Conservation (phyloP, 805 yeast genomes). For the Spathaspora sp. region DNA sequence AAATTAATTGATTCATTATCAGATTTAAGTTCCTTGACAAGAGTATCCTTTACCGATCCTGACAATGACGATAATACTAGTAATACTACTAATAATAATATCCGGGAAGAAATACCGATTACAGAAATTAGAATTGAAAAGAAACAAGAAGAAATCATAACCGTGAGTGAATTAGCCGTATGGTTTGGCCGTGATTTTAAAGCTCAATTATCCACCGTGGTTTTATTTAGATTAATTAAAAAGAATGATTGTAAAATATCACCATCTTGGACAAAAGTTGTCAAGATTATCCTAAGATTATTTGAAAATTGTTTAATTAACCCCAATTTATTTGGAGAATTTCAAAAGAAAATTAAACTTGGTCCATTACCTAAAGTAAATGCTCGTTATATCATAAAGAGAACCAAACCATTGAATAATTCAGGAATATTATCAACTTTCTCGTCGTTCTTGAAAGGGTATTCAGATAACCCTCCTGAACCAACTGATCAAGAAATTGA, state of each 20-base stretch:
- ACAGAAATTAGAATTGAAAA: constrained; percentile 49
- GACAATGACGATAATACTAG: constrained; percentile 16
- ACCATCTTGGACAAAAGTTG: constrained; percentile 57
- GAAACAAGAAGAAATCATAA: constrained; percentile 49
- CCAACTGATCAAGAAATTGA: constrained; percentile 94
- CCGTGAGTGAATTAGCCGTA: constrained; percentile 78
- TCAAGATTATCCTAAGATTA: constrained; percentile 58
- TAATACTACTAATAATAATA: constrained; percentile 8
- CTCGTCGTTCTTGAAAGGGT: constrained; percentile 87
- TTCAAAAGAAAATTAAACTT: constrained; percentile 56
- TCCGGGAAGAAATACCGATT: constrained; percentile 39
- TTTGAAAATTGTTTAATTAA: constrained; percentile 70
- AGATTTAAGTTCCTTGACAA: constrained; percentile 57
- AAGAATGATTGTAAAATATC: constrained; percentile 51
- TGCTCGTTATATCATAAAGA: constrained; percentile 64
- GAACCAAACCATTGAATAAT: constrained; percentile 64
- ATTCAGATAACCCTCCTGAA: constrained; percentile 80
- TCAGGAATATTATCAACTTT: constrained; percentile 83
- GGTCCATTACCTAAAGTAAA: constrained; percentile 55
- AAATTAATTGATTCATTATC: constrained; percentile 63
- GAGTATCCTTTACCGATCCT: neutral
- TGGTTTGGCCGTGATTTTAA: constrained; percentile 87
- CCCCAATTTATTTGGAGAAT: constrained; percentile 57
- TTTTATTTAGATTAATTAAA: constrained; percentile 72
- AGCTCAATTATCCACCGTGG: constrained; percentile 86